Base-by-base conservation (phyloP, 2,329 filamentous ascomycete genomes). In the Pseudogymnoascus sp. region DNA sequence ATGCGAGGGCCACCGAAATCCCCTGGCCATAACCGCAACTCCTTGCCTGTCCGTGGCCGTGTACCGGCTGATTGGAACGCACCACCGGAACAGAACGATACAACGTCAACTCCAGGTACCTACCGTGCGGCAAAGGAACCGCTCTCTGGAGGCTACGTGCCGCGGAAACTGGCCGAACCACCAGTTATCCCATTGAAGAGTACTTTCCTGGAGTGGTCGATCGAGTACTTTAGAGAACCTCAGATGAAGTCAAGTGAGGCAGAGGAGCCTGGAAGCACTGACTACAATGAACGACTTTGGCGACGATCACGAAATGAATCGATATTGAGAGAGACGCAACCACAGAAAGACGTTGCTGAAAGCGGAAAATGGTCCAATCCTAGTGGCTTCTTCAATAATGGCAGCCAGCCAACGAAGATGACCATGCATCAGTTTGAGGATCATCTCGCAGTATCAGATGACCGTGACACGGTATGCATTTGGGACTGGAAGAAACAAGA, bases 361-460 rank as follows among this genome's bases (percentile, higher is more conserved):
- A 90, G 83, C 62, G 89, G 91, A 70, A 89, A 87, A 69, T 99
- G 95, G 93, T 93, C 91, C 70, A 88, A 89, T 65, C 87, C 90
- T 46, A 82, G 88, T 59, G 89, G 89, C 16, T 89, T 96, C 66
- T 87, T 97, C 73, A 93, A 93, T 72, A 98, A 97, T 68, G 87
- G 88, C 31, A 89, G 89, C 33, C 95, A 97, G 73, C 93, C 95
- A 0, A 86, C 88, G 66, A 96, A 93, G 77, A 90, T 99, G 88
- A 89, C 90, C 4, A 96, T 98, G 75, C 95, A 99, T 76, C 95
- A 99, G 73, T 99, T 97, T 70, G 95, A 99, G 73, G 90, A 97
- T 71, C 93, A 98, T 72, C 83, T 99, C 19, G 91, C 95, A 1
- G 91, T 97, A 11, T 91, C 92, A 11, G 95, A 99, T 75, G 93